Conservation (phyloP, 2,329 filamentous ascomycete species). For the Hymenoscyphus fraxineus region DNA sequence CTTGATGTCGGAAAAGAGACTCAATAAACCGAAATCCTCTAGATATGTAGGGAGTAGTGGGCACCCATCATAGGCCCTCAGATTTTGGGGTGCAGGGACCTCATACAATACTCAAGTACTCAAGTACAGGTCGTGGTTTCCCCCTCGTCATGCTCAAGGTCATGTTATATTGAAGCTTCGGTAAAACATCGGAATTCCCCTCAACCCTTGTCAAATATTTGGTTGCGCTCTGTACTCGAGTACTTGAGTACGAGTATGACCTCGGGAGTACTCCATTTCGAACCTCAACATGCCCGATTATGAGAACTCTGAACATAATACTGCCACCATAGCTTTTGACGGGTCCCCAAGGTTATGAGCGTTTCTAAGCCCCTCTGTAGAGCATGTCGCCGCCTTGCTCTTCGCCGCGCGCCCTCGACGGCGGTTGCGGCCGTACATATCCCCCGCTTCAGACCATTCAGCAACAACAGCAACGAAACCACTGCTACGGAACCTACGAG, state of each 20-base stretch:
- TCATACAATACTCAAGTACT: too few relatives aligned
- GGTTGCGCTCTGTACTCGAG: neutral
- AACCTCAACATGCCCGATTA: too few relatives aligned
- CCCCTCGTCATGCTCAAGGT: too few relatives aligned
- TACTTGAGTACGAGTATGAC: neutral
- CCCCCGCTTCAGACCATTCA: conserved; percentile 12
- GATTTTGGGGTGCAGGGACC: too few relatives aligned
- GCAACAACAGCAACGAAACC: conserved; percentile 12
- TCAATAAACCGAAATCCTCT: too few relatives aligned
- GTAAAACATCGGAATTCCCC: too few relatives aligned
- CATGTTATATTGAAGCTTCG: too few relatives aligned
- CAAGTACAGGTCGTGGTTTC: too few relatives aligned
- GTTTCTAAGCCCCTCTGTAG: conserved; percentile 23
- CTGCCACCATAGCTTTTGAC: neutral
- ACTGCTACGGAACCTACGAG: conserved; percentile 8
- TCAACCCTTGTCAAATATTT: neutral
- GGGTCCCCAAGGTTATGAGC: conserved; percentile 6
- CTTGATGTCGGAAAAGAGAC: too few relatives aligned
- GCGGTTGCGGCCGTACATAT: neutral
- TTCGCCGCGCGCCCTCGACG: conserved; percentile 21
- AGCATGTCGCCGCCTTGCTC: conserved; percentile 29
- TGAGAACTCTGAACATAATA: neutral
- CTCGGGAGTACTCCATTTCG: too few relatives aligned
- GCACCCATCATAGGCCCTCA: too few relatives aligned
- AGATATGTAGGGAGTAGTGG: too few relatives aligned